phyloP scores from a whole-genome alignment of 495 filamentous ascomycete species.

The Lineolata rhizophorae region DNA sequence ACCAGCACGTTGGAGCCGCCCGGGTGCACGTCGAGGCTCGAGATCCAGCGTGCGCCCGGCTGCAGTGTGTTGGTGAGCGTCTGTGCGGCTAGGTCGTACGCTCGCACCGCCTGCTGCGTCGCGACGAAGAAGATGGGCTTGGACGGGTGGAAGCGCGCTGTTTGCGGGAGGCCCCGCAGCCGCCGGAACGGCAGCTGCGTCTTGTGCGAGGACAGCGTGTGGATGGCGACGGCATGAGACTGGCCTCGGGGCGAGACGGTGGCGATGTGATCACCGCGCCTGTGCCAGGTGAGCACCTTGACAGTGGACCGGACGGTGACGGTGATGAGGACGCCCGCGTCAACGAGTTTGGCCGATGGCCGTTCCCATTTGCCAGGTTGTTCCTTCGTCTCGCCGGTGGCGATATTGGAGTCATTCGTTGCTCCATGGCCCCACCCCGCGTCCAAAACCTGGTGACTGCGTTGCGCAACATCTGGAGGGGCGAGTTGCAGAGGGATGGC shows the following conservation, averaged over 20 bases:
- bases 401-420: constrained; percentile 32
- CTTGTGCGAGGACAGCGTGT: constrained; percentile 82
- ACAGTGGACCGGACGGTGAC: constrained; percentile 60
- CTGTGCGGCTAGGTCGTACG: constrained; percentile 78
- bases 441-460: constrained; percentile 54
- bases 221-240: constrained; percentile 73
- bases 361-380: constrained; percentile 64
- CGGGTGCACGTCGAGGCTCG: constrained; percentile 78
- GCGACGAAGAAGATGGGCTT: constrained; percentile 89
- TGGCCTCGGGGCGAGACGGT: constrained; percentile 68
- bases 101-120: constrained; percentile 74
- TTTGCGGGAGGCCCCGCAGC: constrained; percentile 68
- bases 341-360: constrained; percentile 47
- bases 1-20: constrained; percentile 85
- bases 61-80: constrained; percentile 77
- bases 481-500: constrained; percentile 38
- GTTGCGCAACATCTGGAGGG: constrained; percentile 48
- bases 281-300: constrained; percentile 89
- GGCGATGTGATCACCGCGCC: constrained; percentile 81
- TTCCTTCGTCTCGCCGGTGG: constrained; percentile 38
- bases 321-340: constrained; percentile 53
- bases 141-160: constrained; percentile 80
- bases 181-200: constrained; percentile 84
- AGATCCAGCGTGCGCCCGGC: constrained; percentile 89
- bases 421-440: constrained; percentile 81